A percentile compares a stretch with the other conserved stretches of the same genome.
Conservation (phyloP, 2,329 filamentous ascomycete species). For the Aspergillus sp. region DNA sequence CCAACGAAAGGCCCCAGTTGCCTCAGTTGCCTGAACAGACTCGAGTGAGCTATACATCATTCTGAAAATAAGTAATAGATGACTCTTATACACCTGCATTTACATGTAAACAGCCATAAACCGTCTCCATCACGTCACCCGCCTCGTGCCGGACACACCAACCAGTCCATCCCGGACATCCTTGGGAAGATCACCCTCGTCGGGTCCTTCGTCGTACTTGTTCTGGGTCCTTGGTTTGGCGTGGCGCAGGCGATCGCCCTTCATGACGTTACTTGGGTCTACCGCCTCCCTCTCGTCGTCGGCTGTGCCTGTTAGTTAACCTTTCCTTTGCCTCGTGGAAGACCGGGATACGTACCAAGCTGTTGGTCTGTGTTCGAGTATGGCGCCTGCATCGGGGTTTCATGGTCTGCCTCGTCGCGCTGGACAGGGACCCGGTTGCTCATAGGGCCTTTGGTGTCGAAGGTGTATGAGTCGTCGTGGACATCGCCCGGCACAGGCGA, state of each 20-base stretch:
- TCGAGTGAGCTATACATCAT: too few species aligned
- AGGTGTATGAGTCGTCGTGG: slow-evolving; percentile 15
- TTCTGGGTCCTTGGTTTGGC: slow-evolving; percentile 12
- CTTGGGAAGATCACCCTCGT: slow-evolving; percentile 16
- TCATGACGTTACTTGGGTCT: slow-evolving; percentile 13
- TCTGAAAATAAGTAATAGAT: too few species aligned
- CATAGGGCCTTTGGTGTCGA: slow-evolving; percentile 11
- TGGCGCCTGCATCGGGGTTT: slow-evolving; percentile 21
- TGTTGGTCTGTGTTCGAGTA: slow-evolving; percentile 19
- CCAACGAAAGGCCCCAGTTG: too few species aligned
- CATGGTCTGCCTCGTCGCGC: slow-evolving; percentile 12
- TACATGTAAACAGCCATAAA: neutral
- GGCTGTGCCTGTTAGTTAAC: slow-evolving; percentile 1
- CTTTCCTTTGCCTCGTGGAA: neutral
- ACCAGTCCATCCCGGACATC: slow-evolving; percentile 1
- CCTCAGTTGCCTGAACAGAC: too few species aligned
- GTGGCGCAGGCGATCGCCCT: slow-evolving; percentile 15
- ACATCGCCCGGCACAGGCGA: slow-evolving; percentile 13
- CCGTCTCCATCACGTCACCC: slow-evolving; percentile 1
- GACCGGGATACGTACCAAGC: slow-evolving; percentile 17
- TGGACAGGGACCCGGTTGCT: slow-evolving; percentile 14
- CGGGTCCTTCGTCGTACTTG: slow-evolving; percentile 15
- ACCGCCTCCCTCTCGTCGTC: slow-evolving; percentile 16
- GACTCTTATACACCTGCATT: too few species aligned
- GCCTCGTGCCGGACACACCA: slow-evolving; percentile 3